Conservation (phyloP, 2,329 filamentous ascomycete genomes). For the Cordyceps fumosorosea region DNA sequence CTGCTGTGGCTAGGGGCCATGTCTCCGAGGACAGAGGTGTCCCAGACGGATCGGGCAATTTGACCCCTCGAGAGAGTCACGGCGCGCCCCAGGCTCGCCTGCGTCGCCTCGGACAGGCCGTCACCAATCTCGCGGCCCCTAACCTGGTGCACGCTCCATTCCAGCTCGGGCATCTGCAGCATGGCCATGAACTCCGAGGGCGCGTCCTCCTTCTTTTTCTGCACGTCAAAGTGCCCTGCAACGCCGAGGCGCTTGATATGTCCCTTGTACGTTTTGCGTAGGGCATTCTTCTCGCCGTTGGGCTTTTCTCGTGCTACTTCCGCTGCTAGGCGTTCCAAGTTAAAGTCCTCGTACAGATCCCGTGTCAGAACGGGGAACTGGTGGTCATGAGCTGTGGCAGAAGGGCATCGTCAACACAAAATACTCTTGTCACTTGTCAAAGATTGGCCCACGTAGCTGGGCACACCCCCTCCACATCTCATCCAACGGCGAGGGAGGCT, state of each 20-base stretch:
- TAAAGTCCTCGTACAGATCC: conserved; percentile 55
- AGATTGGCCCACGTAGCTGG: conserved; percentile 22
- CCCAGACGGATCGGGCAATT: conserved; percentile 49
- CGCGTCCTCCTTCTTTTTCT: conserved; percentile 47
- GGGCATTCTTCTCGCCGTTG: conserved; percentile 60
- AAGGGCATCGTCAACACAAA: conserved; percentile 9
- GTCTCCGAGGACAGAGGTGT: conserved; percentile 53
- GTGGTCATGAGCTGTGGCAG: conserved; percentile 37
- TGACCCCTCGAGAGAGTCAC: conserved; percentile 51
- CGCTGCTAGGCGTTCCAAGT: conserved; percentile 48
- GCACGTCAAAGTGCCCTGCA: conserved; percentile 52
- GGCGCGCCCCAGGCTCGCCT: conserved; percentile 41
- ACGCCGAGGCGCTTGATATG: conserved; percentile 59
- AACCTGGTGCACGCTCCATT: conserved; percentile 50
- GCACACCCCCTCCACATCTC: conserved; percentile 14
- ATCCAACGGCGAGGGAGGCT: conserved; percentile 11
- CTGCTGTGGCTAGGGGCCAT: conserved; percentile 33
- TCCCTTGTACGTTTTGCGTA: conserved; percentile 63
- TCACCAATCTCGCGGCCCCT: conserved; percentile 48
- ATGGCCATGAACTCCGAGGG: conserved; percentile 48
- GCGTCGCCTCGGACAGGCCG: conserved; percentile 41
- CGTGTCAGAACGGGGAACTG: conserved; percentile 43
- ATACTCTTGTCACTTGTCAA: conserved; percentile 18
- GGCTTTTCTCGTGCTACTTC: conserved; percentile 58
- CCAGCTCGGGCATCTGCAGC: conserved; percentile 45